phyloP scores from a whole-genome alignment of 2,329 filamentous ascomycete genomes.

The Trichophyton schoenleinii region DNA sequence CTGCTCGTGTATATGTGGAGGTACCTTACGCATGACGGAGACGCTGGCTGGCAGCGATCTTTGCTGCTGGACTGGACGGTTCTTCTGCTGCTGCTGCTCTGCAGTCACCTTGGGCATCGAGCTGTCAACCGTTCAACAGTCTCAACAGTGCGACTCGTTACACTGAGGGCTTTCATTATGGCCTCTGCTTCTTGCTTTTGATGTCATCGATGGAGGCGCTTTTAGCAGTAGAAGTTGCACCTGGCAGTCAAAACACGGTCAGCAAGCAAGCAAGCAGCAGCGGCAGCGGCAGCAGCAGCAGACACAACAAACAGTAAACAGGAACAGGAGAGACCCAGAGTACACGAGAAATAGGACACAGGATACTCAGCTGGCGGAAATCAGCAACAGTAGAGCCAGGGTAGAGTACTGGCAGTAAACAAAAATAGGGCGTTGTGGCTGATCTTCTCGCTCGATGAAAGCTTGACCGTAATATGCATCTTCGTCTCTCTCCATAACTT shows the following conservation, averaged over 20 bases:
- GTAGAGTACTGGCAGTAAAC: neutral
- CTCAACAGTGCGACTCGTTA: neutral
- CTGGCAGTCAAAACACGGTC: neutral
- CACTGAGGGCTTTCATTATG: neutral
- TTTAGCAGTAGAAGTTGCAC: neutral
- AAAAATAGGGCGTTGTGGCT: neutral
- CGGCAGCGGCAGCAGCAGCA: neutral
- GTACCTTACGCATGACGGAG: neutral
- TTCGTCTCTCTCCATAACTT: neutral
- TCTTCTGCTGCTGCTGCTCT: neutral
- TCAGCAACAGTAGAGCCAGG: no score
- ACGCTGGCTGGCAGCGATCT: neutral
- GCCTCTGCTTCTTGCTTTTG: neutral
- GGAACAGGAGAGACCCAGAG: neutral
- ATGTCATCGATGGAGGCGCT: neutral
- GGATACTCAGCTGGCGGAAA: no score
- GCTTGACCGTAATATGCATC: neutral
- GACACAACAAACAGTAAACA: neutral
- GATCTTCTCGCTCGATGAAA: neutral
- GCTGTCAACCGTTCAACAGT: neutral
- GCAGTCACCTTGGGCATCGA: neutral
- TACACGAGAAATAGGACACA: no score
- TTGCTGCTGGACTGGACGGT: neutral
- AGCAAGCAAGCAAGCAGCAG: neutral
- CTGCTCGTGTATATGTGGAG: neutral